Base-by-base conservation (phyloP, 306 rosid genomes). In the Dryas alaskensis region DNA sequence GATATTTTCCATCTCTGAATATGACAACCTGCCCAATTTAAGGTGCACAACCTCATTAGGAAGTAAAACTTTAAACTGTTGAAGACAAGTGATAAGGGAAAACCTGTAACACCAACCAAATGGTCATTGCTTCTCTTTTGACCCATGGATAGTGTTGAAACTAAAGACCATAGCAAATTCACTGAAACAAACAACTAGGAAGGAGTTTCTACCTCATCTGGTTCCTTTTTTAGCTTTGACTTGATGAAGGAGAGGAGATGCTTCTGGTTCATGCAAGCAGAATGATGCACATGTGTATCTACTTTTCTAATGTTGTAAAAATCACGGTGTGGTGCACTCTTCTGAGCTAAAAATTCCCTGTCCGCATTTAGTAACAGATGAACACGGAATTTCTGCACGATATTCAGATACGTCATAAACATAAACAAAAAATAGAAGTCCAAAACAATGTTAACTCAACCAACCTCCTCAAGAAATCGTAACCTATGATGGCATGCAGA, bases 241-340 rank as follows among this genome's bases (percentile, higher is more conserved):
- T 92, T 92, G 70, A 92, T 92, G 66, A 92, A 92, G 64, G 87
- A 87, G n/a, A 92, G 82, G 60, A 92, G 96, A 84, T 92, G 97
- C 80, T 89, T 92, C 86, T 92, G 97, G 85, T 92, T 89, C 97
- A 92, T 92, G 86, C 97, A 92, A 53, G 97, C 97, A 72, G 97
- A 92, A 82, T 92, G 97, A 78, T 92, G 97, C 72, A 92, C 87
- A 80, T 92, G 97, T 10, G 93, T 92, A 82, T 92, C 96, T 60
- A 92, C 96, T 84, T 92, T 92, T 64, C 98, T 81, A 73, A 88
- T 77, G 60, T 92, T 92, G 83, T 92, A 92, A 87, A 92, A 92
- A 77, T 92, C 98, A 70, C 98, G 92, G 63, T 92, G 98, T 42
- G 90, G 89, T 16, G 96, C 96, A 82, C 94, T 48, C 77, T 92